Conservation (phyloP, 2,329 filamentous ascomycete genomes). For the Ophiostoma sp. region DNA sequence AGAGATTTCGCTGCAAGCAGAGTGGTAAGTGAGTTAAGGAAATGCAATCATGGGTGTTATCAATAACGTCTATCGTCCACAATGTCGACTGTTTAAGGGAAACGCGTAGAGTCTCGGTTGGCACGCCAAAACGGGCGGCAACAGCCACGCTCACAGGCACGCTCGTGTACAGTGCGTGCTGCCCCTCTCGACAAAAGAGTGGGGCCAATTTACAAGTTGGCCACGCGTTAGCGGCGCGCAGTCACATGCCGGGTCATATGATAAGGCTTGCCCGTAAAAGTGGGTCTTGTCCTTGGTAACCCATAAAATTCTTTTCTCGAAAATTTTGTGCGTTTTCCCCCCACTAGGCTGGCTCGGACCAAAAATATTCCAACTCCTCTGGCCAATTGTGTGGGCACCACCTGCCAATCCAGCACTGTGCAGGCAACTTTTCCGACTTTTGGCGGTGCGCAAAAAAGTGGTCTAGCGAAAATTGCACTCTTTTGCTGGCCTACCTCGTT, state of each 20-base stretch:
- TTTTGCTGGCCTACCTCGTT: neutral
- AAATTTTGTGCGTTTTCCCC: constrained; percentile 27
- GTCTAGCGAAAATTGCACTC: constrained; percentile 13
- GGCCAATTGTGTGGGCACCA: neutral
- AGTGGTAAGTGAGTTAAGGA: neutral
- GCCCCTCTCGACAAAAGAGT: constrained; percentile 8
- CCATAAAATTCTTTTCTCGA: neutral
- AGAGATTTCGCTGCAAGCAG: neutral
- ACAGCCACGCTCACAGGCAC: neutral
- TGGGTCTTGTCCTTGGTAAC: neutral
- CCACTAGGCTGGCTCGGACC: neutral
- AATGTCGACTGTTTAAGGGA: neutral
- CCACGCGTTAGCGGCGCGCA: constrained; percentile 32
- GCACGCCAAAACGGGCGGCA: neutral
- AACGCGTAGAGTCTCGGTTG: neutral
- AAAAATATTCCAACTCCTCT: constrained; percentile 26
- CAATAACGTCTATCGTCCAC: neutral
- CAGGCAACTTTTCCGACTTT: neutral
- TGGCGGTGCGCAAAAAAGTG: constrained; percentile 3
- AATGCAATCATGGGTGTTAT: neutral
- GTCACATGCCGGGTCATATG: constrained; percentile 36
- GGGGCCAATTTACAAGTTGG: neutral
- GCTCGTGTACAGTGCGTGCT: neutral
- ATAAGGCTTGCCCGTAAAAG: neutral
- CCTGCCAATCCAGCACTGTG: neutral